Evolutionary conservation across 129 eudicot species (phyloP), one percentile per base, ranked within the genome.

Genomic region (Escallonia herrerae): DNA sequence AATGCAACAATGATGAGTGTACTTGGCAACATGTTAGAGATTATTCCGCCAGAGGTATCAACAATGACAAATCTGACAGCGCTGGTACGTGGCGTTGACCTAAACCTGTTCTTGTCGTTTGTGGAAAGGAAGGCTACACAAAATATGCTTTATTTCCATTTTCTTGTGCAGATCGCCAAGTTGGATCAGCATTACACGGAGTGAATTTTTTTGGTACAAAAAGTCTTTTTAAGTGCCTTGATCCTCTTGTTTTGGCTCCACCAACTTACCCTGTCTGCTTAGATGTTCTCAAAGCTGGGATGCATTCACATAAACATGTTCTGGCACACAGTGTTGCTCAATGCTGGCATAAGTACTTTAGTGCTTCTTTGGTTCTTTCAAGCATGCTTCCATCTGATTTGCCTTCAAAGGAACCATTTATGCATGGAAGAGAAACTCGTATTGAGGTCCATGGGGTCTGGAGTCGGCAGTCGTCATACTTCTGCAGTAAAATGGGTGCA

Each of bases 1-100:
- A 79, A 73, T 88, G 96, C 83, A 84, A 84, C 60, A 75, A 88
- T 62, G 86, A 84, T 73, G 91, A 88, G 70, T 88, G 96, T 77
- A 62, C 81, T 49, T 82, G 86, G 91, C 91, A 88, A 64, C 96
- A 88, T 77, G 66, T 68, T n/a, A 82, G 72, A 72, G 84, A 82
- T 63, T 67, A 76, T 58, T 76, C 90, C 64, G 59, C 63, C 57
- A 60, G 66, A 63, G 71, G 62, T 69, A 56, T 60, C 15, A 65
- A 78, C 39, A 44, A 63, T 50, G 63, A 45, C 37, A 40, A 52
- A 45, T 13, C 60, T 11, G 54, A 50, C 48, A 67, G 9, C 56
- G 10, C 6, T 45, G 80, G 80, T 81, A 78, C 8, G 75, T 40
- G n/a, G n/a, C n/a, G n/a, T n/a, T n/a, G n/a, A n/a, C n/a, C n/a